Conservation (phyloP, 1,284 basidiomycete genomes). For the Trametes pubescens region DNA sequence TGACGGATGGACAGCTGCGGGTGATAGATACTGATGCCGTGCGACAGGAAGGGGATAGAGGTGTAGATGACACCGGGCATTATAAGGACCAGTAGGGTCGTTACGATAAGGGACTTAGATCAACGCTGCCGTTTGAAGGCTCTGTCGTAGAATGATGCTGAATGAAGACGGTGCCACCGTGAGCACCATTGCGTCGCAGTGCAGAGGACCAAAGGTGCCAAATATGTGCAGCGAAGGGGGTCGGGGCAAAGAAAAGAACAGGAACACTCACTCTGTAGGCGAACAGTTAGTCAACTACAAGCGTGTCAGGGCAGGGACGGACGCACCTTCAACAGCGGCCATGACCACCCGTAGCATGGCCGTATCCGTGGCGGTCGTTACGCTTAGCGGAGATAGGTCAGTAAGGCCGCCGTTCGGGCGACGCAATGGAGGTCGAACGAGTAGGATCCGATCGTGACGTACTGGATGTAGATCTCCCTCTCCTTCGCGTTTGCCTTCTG, state of each 20-base stretch:
- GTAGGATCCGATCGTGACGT: conserved; percentile 45
- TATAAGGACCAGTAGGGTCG: conserved; percentile 38
- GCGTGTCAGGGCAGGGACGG: conserved; percentile 19
- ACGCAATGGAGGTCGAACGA: neutral
- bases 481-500: conserved; percentile 87
- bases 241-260: conserved; percentile 42
- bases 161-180: conserved; percentile 38
- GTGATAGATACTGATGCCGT: conserved; percentile 28
- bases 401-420: conserved; percentile 11
- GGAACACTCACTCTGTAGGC: conserved; percentile 74
- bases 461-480: conserved; percentile 91
- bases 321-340: conserved; percentile 90
- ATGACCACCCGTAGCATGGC: conserved; percentile 92
- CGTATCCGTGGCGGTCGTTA: conserved; percentile 94
- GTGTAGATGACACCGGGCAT: conserved; percentile 24
- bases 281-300: conserved; percentile 30
- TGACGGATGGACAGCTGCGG: conserved; percentile 20
- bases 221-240: conserved; percentile 34
- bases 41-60: conserved; percentile 8
- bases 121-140: conserved; percentile 53
- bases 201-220: conserved; percentile 28
- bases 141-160: conserved; percentile 56
- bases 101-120: conserved; percentile 44
- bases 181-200: conserved; percentile 38
- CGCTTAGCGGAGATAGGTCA: conserved; percentile 53